These are phyloP conservation scores for Canariomyces notabilis DNA, from an alignment of 2,329 filamentous ascomycete genomes.

Conservation along the genomic window DNA sequence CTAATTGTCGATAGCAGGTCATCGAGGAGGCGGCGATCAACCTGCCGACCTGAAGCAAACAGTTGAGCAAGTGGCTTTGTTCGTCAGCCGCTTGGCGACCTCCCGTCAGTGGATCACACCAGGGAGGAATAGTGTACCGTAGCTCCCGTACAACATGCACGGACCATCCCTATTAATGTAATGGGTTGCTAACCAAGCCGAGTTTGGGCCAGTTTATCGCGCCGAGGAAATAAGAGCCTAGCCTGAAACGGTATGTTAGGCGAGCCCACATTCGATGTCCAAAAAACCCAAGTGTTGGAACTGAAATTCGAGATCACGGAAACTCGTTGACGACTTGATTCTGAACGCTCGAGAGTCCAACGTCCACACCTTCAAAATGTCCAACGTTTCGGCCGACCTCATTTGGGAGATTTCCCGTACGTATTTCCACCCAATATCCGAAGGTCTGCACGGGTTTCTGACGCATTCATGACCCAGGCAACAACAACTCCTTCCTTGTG, in stretches of 20 bases:
- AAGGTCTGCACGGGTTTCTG: conserved; percentile 10
- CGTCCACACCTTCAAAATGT: conserved; percentile 46
- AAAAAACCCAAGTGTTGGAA: conserved; percentile 24
- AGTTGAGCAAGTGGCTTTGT: too few relatives aligned
- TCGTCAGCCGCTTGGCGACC: conserved; percentile 4
- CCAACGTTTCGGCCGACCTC: conserved; percentile 83
- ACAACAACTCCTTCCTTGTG: conserved; percentile 84
- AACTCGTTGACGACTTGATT: conserved; percentile 21
- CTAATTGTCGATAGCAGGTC: conserved; percentile 3
- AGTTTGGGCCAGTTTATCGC: neutral
- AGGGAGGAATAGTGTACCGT: too few relatives aligned
- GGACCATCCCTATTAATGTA: neutral
- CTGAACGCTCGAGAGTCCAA: conserved; percentile 19
- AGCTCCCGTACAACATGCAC: neutral
- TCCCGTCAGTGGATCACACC: too few relatives aligned
- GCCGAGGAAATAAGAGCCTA: conserved; percentile 7
- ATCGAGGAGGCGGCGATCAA: conserved; percentile 6
- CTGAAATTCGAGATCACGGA: conserved; percentile 24
- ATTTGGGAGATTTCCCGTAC: conserved; percentile 94
- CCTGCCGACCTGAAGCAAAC: neutral
- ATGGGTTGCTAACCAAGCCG: neutral
- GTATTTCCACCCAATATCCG: conserved; percentile 38
- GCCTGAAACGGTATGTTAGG: conserved; percentile 19
- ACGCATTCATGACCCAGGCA: conserved; percentile 50
- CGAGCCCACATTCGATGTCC: conserved; percentile 36